Evolutionary conservation across 371 early-diverging fungal species (phyloP).

Genomic region (Lichtheimia hyalospora): DNA sequence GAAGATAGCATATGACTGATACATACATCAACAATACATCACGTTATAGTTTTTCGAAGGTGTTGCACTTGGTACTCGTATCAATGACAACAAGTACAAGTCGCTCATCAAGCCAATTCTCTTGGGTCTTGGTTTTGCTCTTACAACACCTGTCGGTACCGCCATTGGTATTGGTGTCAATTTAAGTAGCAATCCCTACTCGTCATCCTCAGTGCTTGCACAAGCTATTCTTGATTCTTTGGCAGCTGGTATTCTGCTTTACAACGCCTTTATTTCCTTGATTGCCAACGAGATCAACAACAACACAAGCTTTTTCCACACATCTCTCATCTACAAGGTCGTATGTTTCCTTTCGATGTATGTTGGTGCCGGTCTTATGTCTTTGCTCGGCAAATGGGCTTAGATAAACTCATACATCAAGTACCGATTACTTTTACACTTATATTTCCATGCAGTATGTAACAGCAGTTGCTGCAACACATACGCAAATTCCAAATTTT

Average conservation of each 20-base stretch:
- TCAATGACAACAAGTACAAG: constrained; percentile 53
- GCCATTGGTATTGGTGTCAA: constrained; percentile 68
- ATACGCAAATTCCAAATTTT: too few species aligned
- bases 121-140: constrained; percentile 53
- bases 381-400: constrained; percentile 78
- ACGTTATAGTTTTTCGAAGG: constrained; percentile 62
- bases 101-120: constrained; percentile 36
- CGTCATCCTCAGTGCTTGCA: constrained; percentile 44
- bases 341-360: constrained; percentile 51
- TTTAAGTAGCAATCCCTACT: constrained; percentile 56
- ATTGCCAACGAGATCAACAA: constrained; percentile 50
- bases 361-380: constrained; percentile 73
- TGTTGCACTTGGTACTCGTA: constrained; percentile 60
- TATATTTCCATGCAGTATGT: background rate
- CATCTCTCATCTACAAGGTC: constrained; percentile 24
- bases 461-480: background rate
- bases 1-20: background rate
- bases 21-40: too few species aligned
- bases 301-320: constrained; percentile 27
- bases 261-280: constrained; percentile 58
- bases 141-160: constrained; percentile 71
- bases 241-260: constrained; percentile 64
- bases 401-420: constrained; percentile 22
- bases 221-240: constrained; percentile 64
- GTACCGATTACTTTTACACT: background rate